These are phyloP conservation scores for Colletotrichum higginsianum DNA, from an alignment of 2,329 filamentous ascomycete species.

Conservation along the genomic window DNA sequence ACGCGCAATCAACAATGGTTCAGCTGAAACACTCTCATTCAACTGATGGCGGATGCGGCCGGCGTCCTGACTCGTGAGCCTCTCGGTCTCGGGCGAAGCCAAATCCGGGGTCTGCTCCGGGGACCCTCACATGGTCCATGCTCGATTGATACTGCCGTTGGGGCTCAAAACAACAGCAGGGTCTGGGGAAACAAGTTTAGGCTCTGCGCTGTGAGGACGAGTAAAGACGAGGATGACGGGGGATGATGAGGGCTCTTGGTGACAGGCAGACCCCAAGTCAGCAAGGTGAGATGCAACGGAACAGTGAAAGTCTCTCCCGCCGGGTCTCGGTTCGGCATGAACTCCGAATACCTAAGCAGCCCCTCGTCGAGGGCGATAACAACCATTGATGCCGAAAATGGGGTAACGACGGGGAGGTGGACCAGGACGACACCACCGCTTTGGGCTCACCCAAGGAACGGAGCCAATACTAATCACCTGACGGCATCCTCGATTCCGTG, in stretches of 20 bases:
- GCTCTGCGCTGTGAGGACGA: background rate
- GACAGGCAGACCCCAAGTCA: too few relatives aligned
- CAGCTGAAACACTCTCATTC: background rate
- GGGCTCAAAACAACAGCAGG: background rate
- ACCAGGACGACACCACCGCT: background rate
- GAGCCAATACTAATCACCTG: background rate
- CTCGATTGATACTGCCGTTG: background rate
- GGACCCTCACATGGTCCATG: background rate
- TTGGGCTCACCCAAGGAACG: background rate
- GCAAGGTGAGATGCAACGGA: too few relatives aligned
- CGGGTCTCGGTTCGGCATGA: background rate
- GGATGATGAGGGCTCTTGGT: background rate
- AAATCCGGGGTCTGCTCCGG: background rate
- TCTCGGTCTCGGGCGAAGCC: background rate
- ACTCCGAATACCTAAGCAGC: too few relatives aligned
- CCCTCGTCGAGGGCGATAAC: background rate
- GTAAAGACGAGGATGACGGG: background rate
- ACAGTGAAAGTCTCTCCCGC: too few relatives aligned
- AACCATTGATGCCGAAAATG: background rate
- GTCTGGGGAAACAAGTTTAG: background rate
- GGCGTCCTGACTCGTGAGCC: constrained; percentile 2
- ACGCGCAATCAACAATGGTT: too few relatives aligned
- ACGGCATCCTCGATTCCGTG: background rate
- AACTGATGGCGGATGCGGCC: too few relatives aligned
- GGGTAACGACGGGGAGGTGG: background rate